Evolutionary conservation across 768 basidiomycete genomes (phyloP).

Genomic region (Hericium rajendrae): DNA sequence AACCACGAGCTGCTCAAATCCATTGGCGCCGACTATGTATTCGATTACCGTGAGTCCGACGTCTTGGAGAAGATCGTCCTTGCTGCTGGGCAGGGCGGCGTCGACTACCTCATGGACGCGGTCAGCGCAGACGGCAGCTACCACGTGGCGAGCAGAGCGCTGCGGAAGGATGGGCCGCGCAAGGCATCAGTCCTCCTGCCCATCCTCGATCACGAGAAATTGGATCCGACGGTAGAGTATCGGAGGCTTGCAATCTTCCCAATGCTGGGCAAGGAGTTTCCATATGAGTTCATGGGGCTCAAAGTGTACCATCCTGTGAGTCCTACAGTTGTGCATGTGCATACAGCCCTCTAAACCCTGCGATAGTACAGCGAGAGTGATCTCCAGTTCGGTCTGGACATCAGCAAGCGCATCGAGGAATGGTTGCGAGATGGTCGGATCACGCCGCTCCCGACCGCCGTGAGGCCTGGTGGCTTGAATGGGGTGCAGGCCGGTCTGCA

Average conservation of each 20-base stretch:
- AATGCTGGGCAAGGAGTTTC: background rate
- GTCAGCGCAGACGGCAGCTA: background rate
- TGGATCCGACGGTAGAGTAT: background rate
- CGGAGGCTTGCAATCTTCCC: background rate
- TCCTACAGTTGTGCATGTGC: background rate
- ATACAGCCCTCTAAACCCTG: too few species aligned
- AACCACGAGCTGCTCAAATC: conserved; percentile 27
- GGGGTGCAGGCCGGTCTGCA: background rate
- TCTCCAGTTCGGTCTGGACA: background rate
- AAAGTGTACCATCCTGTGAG: background rate
- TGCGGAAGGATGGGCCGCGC: background rate
- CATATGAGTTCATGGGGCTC: background rate
- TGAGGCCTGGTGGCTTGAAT: background rate
- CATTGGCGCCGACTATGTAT: conserved; percentile 25
- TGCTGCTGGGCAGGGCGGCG: background rate
- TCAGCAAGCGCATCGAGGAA: background rate
- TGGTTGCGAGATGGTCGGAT: background rate
- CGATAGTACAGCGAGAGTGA: background rate
- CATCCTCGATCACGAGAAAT: background rate
- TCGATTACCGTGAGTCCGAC: conserved; percentile 16
- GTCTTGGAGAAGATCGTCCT: background rate
- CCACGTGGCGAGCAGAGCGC: background rate
- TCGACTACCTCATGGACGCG: background rate
- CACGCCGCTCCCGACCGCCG: background rate
- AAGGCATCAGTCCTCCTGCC: background rate